These are phyloP conservation scores for Daldinia vernicosa DNA, from an alignment of 495 filamentous ascomycete genomes.

Conservation along the genomic window DNA sequence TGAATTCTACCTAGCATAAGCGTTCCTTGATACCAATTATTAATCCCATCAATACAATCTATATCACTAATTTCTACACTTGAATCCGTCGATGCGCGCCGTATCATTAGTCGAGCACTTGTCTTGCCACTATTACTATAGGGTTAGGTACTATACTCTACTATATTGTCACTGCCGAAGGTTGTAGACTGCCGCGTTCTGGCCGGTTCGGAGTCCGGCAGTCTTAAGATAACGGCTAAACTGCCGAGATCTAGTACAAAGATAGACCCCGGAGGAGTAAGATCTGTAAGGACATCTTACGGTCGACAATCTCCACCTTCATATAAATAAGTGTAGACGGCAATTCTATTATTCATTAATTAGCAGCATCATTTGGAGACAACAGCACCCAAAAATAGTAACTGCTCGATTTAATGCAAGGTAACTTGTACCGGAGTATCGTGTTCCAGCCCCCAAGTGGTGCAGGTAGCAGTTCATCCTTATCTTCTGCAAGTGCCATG, in stretches of 20 bases:
- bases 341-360: constrained; percentile 4
- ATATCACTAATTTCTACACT: neutral
- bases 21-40: neutral
- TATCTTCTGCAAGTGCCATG: constrained; percentile 28
- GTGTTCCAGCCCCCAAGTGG: neutral
- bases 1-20: neutral
- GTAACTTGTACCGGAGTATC: neutral
- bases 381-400: neutral
- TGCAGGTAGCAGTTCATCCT: constrained; percentile 14
- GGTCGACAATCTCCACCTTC: neutral
- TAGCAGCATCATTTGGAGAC: neutral
- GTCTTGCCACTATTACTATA: neutral
- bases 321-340: neutral
- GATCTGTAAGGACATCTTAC: neutral
- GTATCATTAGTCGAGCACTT: neutral
- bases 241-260: constrained; percentile 1
- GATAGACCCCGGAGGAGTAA: constrained; percentile 8
- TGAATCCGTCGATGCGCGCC: no score
- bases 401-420: neutral
- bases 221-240: constrained; percentile 43
- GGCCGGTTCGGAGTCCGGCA: constrained; percentile 23
- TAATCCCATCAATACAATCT: neutral
- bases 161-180: constrained; percentile 10
- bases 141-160: no score
- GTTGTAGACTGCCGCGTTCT: constrained; percentile 22